Evolutionary conservation across 2,329 filamentous ascomycete species (phyloP).

Genomic region (Aspergillus neoniger): DNA sequence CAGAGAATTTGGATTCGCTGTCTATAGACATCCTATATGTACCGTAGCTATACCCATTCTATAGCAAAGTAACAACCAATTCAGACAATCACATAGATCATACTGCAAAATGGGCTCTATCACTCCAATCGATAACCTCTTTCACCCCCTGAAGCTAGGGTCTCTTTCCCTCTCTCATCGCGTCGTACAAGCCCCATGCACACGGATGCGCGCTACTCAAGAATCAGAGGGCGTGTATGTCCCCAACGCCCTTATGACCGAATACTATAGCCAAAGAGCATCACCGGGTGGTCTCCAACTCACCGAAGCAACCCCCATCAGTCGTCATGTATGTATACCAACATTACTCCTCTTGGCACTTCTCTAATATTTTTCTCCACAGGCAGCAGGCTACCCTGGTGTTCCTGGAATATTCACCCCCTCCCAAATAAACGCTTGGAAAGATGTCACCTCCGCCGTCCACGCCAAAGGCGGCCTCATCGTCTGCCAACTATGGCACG

Average conservation of each 20-base stretch:
- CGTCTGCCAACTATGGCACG: conserved; percentile 40
- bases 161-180: conserved; percentile 29
- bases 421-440: conserved; percentile 36
- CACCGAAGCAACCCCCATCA: conserved; percentile 38
- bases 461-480: conserved; percentile 36
- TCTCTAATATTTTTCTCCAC: not conserved
- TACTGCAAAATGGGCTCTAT: conserved; percentile 26
- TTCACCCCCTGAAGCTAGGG: conserved; percentile 40
- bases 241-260: conserved; percentile 30
- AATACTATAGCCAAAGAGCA: conserved; percentile 38
- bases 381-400: conserved; percentile 33
- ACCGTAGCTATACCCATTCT: not conserved
- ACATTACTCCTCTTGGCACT: not conserved
- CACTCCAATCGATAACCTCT: conserved; percentile 25
- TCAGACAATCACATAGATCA: not conserved
- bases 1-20: no score
- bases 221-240: conserved; percentile 34
- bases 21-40: not conserved
- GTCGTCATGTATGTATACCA: conserved; percentile 23
- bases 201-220: conserved; percentile 30
- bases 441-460: conserved; percentile 35
- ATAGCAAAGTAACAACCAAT: not conserved
- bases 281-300: conserved; percentile 36
- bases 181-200: conserved; percentile 30
- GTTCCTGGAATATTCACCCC: conserved; percentile 34